Conservation (phyloP, 176 grass and related monocot species). For the Carex myosuroides region DNA sequence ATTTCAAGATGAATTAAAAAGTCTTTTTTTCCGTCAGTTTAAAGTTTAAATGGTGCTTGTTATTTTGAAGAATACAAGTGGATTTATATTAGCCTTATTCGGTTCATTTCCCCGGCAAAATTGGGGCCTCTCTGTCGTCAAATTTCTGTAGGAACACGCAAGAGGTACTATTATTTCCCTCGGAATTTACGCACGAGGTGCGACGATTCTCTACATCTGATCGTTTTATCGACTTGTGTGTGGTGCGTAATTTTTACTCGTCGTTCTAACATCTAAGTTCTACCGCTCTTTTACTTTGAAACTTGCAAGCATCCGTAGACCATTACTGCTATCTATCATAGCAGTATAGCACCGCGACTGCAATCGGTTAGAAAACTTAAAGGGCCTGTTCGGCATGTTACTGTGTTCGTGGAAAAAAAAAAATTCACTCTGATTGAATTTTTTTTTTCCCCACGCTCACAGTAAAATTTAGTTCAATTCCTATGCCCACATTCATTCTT, state of each 20-base stretch:
- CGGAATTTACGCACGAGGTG: neutral
- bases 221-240: neutral
- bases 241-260: neutral
- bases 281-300: too few species aligned
- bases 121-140: neutral
- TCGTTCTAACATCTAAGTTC: neutral
- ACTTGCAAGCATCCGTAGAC: too few species aligned
- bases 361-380: too few species aligned
- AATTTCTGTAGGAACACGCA: slow-evolving; percentile 3
- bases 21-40: neutral
- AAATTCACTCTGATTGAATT: too few species aligned
- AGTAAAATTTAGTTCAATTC: too few species aligned
- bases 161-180: neutral
- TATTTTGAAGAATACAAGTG: neutral
- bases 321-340: too few species aligned
- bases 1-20: neutral
- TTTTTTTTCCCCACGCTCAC: too few species aligned
- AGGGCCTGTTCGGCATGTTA: too few species aligned
- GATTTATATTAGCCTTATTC: neutral
- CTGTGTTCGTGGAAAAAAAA: too few species aligned
- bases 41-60: neutral
- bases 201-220: neutral
- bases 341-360: too few species aligned
- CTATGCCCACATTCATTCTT: too few species aligned
- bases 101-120: neutral